phyloP scores from a whole-genome alignment of 2,329 filamentous ascomycete species.

The Ophiosphaerella korrae region DNA sequence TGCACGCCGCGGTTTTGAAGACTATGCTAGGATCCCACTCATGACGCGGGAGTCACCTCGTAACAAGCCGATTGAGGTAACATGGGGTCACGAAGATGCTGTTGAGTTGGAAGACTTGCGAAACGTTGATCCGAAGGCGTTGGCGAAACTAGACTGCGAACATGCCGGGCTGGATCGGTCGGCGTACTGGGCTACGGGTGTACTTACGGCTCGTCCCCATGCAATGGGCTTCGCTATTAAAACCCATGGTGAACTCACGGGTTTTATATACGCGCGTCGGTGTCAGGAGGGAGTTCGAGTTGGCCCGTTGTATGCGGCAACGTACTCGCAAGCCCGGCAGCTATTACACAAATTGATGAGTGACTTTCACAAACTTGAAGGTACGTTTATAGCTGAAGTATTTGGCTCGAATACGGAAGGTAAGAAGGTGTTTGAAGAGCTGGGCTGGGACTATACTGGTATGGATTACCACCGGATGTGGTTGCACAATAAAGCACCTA shows the following conservation, averaged over 20 bases:
- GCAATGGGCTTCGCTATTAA: constrained; percentile 34
- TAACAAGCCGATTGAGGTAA: constrained; percentile 7
- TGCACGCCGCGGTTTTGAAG: constrained; percentile 39
- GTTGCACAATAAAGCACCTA: constrained; percentile 36
- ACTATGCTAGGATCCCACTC: constrained; percentile 31
- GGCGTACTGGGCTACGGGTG: constrained; percentile 37
- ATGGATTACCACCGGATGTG: constrained; percentile 48
- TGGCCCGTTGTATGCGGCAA: constrained; percentile 45
- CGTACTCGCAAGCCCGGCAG: constrained; percentile 23
- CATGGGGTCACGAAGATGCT: constrained; percentile 7
- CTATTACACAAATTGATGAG: constrained; percentile 36
- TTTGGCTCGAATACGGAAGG: constrained; percentile 40
- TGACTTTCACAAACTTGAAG: constrained; percentile 16
- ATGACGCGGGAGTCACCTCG: constrained; percentile 29
- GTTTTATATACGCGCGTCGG: constrained; percentile 39
- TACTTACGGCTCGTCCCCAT: constrained; percentile 32
- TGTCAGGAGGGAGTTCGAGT: constrained; percentile 41
- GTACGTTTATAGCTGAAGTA: constrained; percentile 40
- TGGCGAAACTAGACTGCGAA: constrained; percentile 33
- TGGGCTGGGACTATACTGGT: constrained; percentile 37
- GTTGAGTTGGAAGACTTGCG: constrained; percentile 27
- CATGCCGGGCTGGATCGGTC: constrained; percentile 41
- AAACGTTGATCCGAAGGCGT: constrained; percentile 20
- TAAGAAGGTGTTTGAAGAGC: constrained; percentile 36
- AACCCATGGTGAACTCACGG: constrained; percentile 18